A percentile compares a stretch with the other conserved stretches of the same genome.
Evolutionary conservation across 1,284 basidiomycete genomes (phyloP).

Genomic region (Retiboletus flavoniger): DNA sequence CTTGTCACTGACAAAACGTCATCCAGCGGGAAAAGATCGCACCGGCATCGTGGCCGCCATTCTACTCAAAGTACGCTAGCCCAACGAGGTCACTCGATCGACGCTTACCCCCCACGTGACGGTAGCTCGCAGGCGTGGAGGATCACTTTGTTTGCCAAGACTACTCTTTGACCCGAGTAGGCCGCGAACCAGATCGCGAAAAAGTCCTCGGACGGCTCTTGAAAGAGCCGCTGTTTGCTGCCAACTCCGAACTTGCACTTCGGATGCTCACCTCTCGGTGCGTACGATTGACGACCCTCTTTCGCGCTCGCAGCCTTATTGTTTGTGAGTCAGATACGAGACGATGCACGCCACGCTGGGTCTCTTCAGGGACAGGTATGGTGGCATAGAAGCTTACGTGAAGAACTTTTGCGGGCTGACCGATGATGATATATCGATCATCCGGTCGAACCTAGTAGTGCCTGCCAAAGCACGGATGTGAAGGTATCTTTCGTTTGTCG

Average conservation of each 20-base stretch:
- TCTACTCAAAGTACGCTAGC: constrained; percentile 54
- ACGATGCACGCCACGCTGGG: constrained; percentile 69
- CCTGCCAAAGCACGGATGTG: constrained; percentile 35
- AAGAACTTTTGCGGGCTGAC: constrained; percentile 52
- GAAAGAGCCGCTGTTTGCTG: constrained; percentile 67
- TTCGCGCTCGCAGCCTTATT: background rate
- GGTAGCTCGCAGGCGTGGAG: constrained; percentile 66
- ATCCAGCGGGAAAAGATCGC: constrained; percentile 70
- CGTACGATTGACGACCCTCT: background rate
- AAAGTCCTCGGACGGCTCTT: constrained; percentile 64
- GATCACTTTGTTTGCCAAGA: constrained; percentile 65
- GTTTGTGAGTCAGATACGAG: constrained; percentile 47
- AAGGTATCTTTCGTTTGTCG: constrained; percentile 1
- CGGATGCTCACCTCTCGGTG: constrained; percentile 79
- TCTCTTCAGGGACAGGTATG: constrained; percentile 59
- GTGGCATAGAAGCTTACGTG: constrained; percentile 65
- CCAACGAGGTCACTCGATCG: background rate
- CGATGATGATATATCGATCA: constrained; percentile 56
- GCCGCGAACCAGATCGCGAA: constrained; percentile 70
- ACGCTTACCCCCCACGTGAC: constrained; percentile 4
- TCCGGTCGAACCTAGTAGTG: constrained; percentile 59
- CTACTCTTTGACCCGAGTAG: constrained; percentile 71
- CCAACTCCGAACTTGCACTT: constrained; percentile 66
- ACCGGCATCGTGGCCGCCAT: constrained; percentile 76
- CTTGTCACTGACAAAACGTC: constrained; percentile 1